Evolutionary conservation across 495 filamentous ascomycete species (phyloP).

Genomic region (Xylaria grammica): DNA sequence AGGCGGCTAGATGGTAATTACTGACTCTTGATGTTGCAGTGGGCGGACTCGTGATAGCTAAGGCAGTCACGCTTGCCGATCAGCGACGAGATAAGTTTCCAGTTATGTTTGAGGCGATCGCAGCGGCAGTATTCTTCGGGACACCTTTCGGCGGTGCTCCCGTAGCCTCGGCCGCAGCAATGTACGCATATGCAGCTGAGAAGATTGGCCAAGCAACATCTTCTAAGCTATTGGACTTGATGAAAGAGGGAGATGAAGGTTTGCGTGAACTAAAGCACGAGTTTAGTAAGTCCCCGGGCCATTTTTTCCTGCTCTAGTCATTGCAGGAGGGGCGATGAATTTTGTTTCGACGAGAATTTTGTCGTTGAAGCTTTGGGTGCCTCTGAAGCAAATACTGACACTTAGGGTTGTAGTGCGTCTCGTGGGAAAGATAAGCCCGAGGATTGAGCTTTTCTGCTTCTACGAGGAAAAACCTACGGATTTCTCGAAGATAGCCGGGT

Average conservation of each 20-base stretch:
- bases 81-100: conserved; percentile 34
- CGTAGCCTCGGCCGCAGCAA: conserved; percentile 34
- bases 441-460: conserved; percentile 37
- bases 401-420: conserved; percentile 25
- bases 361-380: too few species aligned
- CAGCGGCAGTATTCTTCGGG: conserved; percentile 42
- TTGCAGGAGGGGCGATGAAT: not conserved
- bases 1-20: not conserved
- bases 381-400: not conserved
- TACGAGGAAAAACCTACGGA: conserved; percentile 41
- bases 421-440: conserved; percentile 33
- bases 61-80: conserved; percentile 42
- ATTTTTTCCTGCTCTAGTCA: not conserved
- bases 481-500: conserved; percentile 33
- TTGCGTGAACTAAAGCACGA: conserved; percentile 41
- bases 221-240: conserved; percentile 40
- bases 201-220: conserved; percentile 31
- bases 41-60: conserved; percentile 65
- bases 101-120: conserved; percentile 43
- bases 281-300: conserved; percentile 20
- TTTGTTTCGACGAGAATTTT: not conserved
- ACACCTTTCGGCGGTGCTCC: conserved; percentile 43
- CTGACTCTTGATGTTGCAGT: conserved; percentile 30
- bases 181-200: conserved; percentile 38
- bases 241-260: conserved; percentile 39